Base-by-base conservation (phyloP, 352 stramenopile species). In the Aphanomyces invadans region DNA sequence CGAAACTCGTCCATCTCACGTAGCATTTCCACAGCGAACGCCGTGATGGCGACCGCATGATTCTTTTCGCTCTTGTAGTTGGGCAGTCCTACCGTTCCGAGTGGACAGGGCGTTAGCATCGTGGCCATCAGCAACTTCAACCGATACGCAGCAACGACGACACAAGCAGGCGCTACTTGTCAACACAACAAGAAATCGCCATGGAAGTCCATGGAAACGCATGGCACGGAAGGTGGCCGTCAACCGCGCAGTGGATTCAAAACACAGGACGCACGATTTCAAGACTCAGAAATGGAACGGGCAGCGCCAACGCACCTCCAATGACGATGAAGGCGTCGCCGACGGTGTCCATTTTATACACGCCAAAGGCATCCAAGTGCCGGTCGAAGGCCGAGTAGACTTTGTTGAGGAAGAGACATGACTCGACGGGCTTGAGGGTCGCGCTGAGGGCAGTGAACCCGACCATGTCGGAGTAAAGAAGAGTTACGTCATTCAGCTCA, bases 301-400 rank as follows among this genome's bases (percentile, higher is more conserved):
- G 4, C 25, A 28, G 23, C 25, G 15, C 23, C 15, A 57, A 29
- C 59, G 23, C 39, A 67, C 73, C 84, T 3, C 79, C 84, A 11
- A 93, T 79, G 36, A 91, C 86, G 31, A 95, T 90, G 57, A 92
- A 95, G 1, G 83, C 86, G 69, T 93, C 84, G 12, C 86, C 84
- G 0, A 95, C 81, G 0, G 86, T 95, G 68, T 92, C 86, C 77
- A 95, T 88, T 55, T 93, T 93, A 76, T 93, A 95, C 11, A 95
- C 77, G 2, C 83, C 83, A n/a, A 86, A 71, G 9, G 79, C 56
- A 36, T 92, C 86, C n/a, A 95, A 64, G 45, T 93, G 84, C 21
- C 76, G 79, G 55, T 95, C 86, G 63, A 93, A 93, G 11, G 81
- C 78, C 19, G 72, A 86, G 70, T 89, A 91, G 55, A 90, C 83